Percentiles rank a stretch among this genome's conserved stretches.
phyloP scores from a whole-genome alignment of 805 yeast genomes.

The Cyberlindnera japonica region DNA sequence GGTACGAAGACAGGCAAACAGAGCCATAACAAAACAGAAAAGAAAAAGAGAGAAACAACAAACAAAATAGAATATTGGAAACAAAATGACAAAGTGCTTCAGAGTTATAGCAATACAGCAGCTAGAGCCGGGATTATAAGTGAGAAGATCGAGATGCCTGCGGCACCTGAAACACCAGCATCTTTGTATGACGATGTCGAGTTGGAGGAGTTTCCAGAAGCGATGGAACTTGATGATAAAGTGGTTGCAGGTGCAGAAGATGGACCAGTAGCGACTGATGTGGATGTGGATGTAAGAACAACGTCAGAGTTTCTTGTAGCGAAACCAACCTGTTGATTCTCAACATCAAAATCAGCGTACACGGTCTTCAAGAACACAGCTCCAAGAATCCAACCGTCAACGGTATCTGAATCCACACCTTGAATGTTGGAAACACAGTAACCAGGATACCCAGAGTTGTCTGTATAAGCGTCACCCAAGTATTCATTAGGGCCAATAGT shows the following conservation, averaged over 20 bases:
- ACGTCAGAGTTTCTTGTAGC: conserved; percentile 40
- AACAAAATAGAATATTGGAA: too few species aligned
- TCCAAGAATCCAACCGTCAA: conserved; percentile 58
- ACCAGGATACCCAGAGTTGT: conserved; percentile 36
- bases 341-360: conserved; percentile 56
- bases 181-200: conserved; percentile 7
- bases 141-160: conserved; percentile 7
- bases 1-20: too few species aligned
- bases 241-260: background rate
- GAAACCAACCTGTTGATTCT: conserved; percentile 47
- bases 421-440: conserved; percentile 64
- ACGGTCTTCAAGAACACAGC: conserved; percentile 54
- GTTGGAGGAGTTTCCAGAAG: conserved; percentile 6
- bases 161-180: conserved; percentile 4
- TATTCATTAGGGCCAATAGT: conserved; percentile 41
- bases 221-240: background rate
- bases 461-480: conserved; percentile 44
- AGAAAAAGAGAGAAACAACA: background rate
- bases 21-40: background rate
- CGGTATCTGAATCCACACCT: conserved; percentile 41
- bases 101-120: conserved; percentile 5
- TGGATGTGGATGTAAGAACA: conserved; percentile 24
- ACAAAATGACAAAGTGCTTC: too few species aligned
- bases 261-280: conserved; percentile 11
- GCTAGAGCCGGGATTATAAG: conserved; percentile 6